These are phyloP conservation scores for Luffa aegyptiaca DNA, from an alignment of 306 rosid species.

Conservation along the genomic window DNA sequence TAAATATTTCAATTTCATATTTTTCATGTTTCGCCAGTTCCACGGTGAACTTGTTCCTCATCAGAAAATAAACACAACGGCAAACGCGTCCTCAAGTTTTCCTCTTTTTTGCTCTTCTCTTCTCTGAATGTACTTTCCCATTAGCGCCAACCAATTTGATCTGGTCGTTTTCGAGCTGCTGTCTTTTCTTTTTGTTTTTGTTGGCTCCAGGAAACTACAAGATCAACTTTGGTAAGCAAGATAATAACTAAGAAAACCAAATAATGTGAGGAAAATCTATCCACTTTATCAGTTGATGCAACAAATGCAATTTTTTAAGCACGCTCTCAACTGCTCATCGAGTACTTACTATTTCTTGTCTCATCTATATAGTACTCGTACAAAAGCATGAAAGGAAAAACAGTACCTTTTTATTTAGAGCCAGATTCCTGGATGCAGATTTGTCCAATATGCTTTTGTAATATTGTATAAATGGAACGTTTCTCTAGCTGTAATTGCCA, in stretches of 20 bases:
- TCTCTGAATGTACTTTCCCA: no score
- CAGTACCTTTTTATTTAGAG: conserved; percentile 49
- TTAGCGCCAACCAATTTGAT: no score
- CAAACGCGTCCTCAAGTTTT: no score
- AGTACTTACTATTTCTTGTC: neutral
- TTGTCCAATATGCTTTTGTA: conserved; percentile 68
- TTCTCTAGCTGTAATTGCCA: conserved; percentile 52
- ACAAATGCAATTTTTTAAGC: neutral
- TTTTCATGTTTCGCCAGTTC: no score
- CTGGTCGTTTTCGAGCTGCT: no score
- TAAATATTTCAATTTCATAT: no score
- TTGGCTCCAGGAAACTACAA: conserved; percentile 37
- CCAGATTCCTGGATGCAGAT: conserved; percentile 53
- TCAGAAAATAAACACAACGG: no score
- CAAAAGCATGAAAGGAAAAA: conserved; percentile 2
- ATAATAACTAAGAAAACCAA: neutral
- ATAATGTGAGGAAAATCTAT: neutral
- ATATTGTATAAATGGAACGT: conserved; percentile 51
- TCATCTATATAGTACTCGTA: neutral
- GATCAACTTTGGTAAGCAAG: neutral
- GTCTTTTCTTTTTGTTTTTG: conserved; percentile 25
- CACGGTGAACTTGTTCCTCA: no score
- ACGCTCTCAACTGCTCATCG: neutral
- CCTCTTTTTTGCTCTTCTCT: no score
- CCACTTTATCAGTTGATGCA: neutral